A percentile compares a stretch with the other conserved stretches of the same genome.
These are phyloP conservation scores for Phytophthora syringae DNA, from an alignment of 352 stramenopile species.

Conservation along the genomic window DNA sequence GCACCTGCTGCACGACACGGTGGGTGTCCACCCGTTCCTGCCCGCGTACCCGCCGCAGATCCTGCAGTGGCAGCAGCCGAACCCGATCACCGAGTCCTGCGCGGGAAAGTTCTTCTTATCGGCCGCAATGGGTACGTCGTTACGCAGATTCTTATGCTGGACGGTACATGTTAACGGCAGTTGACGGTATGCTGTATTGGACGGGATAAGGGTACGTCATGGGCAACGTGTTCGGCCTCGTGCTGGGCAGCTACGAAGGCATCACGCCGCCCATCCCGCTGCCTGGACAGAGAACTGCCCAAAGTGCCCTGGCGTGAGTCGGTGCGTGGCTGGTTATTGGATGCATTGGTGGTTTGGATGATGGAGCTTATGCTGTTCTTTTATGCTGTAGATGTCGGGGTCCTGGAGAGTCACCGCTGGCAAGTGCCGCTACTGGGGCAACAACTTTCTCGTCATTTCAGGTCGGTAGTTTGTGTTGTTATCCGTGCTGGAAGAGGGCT, in stretches of 20 bases:
- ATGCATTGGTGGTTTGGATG: neutral
- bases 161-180: neutral
- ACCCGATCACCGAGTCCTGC: slow-evolving; percentile 82
- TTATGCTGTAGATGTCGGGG: slow-evolving; percentile 52
- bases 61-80: slow-evolving; percentile 69
- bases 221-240: slow-evolving; percentile 79
- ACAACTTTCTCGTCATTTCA: slow-evolving; percentile 90
- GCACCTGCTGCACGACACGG: slow-evolving; percentile 54
- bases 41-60: slow-evolving; percentile 72
- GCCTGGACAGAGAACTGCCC: slow-evolving; percentile 78
- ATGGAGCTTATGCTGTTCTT: neutral
- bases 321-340: slow-evolving; percentile 36
- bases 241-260: slow-evolving; percentile 87
- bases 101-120: slow-evolving; percentile 85
- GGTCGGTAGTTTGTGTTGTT: too few species aligned
- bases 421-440: slow-evolving; percentile 87
- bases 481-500: too few species aligned
- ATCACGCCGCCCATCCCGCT: slow-evolving; percentile 84
- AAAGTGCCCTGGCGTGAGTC: slow-evolving; percentile 83
- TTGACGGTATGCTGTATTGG: slow-evolving; percentile 3
- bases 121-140: slow-evolving; percentile 64
- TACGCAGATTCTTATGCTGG: slow-evolving; percentile 11
- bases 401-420: slow-evolving; percentile 73
- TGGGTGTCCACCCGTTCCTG: slow-evolving; percentile 75
- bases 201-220: slow-evolving; percentile 73